A percentile compares a stretch with the other conserved stretches of the same genome.
Evolutionary conservation across 129 eudicot species (phyloP).

Genomic region (Rutidosis leptorrhynchoides): DNA sequence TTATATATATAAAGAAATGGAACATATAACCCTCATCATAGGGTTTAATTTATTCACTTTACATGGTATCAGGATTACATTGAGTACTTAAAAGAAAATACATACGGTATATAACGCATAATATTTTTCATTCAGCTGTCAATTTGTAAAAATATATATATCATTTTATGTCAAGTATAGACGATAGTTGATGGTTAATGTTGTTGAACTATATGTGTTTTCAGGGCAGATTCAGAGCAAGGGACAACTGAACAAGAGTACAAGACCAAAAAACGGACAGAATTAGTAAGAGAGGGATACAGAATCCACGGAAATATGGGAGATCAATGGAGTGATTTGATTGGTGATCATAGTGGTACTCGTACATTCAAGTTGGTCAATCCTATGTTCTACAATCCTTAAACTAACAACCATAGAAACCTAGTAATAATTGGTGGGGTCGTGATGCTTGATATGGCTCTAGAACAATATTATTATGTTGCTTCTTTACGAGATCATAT

Average conservation of each 20-base stretch:
- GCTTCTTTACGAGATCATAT: no score
- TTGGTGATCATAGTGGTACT: neutral
- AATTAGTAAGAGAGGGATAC: conserved; percentile 10
- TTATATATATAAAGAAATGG: no score
- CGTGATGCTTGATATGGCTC: neutral
- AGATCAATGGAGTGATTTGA: conserved; percentile 17
- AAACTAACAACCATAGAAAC: neutral
- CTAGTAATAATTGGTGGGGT: neutral
- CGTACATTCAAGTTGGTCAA: conserved; percentile 9
- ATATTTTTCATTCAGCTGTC: no score
- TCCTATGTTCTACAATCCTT: conserved; percentile 8
- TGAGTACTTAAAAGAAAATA: no score
- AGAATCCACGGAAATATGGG: conserved; percentile 10
- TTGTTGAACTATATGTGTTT: neutral
- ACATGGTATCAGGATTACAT: no score
- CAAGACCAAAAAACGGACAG: neutral
- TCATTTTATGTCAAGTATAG: no score
- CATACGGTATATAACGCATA: no score
- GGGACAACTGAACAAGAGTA: conserved; percentile 21
- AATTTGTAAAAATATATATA: no score
- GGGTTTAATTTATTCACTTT: no score
- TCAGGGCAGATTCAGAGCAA: neutral
- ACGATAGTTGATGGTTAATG: neutral
- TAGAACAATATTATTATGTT: neutral
- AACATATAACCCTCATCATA: no score